Percentiles rank a stretch among this genome's conserved stretches.
Conservation (phyloP, 257 asterid genomes). For the Nyctanthes arbortristis region DNA sequence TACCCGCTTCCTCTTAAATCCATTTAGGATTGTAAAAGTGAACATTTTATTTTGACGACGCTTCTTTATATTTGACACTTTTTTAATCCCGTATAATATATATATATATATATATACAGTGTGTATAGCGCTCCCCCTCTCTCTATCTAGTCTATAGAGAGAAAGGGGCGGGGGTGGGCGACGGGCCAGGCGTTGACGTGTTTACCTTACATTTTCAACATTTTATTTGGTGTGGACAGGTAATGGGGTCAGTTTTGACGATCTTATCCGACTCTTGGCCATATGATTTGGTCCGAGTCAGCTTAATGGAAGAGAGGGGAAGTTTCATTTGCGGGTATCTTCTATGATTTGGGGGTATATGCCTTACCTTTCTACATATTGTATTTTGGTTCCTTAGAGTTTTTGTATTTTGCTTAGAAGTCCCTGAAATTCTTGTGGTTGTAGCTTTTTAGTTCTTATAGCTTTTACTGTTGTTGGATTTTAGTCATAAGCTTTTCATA, state of each 20-base stretch:
- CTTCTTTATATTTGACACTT: too few relatives aligned
- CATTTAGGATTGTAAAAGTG: too few relatives aligned
- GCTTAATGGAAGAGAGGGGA: background rate
- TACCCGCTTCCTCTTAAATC: too few relatives aligned
- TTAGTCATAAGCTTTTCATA: too few relatives aligned
- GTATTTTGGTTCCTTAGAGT: background rate
- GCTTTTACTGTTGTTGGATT: too few relatives aligned
- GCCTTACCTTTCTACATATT: background rate
- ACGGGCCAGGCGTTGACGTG: too few relatives aligned
- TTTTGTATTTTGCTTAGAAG: background rate
- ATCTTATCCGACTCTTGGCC: conserved; percentile 21
- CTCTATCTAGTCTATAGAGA: too few relatives aligned
- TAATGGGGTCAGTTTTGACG: conserved; percentile 3
- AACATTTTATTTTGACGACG: too few relatives aligned
- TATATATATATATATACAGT: background rate
- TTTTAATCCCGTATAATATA: too few relatives aligned
- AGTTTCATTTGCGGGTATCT: background rate
- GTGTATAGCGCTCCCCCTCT: conserved; percentile 14
- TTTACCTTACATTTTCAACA: background rate
- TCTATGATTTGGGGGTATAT: conserved; percentile 15
- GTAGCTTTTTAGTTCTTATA: too few relatives aligned
- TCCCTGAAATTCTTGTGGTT: background rate
- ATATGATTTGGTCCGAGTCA: conserved; percentile 20
- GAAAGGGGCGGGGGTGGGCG: background rate
- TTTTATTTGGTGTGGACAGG: conserved; percentile 1